Conservation (phyloP, 208 protist genomes). For the Crithidia acanthocephali region DNA sequence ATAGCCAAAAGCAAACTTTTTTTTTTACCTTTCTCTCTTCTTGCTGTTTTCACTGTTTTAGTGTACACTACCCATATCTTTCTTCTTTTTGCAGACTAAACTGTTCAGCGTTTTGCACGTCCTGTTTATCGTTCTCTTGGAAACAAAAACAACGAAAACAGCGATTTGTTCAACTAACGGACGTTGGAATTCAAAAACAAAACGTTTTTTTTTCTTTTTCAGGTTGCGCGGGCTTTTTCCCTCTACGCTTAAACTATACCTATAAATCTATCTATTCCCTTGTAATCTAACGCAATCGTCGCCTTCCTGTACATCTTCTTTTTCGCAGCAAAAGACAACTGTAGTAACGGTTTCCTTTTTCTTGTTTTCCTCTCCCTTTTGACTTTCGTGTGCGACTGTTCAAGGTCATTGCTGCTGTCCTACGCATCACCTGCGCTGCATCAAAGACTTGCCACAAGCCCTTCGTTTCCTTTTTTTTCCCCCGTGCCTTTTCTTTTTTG, state of each 20-base stretch:
- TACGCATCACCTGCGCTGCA: not conserved
- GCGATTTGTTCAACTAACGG: not conserved
- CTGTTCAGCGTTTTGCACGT: not conserved
- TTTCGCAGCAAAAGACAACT: not conserved
- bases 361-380: not conserved
- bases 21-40: not conserved
- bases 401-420: conserved; percentile 1
- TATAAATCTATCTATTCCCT: conserved; percentile 1
- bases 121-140: not conserved
- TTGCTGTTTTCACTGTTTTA: not conserved
- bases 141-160: not conserved
- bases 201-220: not conserved
- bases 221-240: not conserved
- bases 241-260: not conserved
- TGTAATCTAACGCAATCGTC: not conserved
- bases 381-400: not conserved
- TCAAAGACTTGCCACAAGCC: not conserved
- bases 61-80: not conserved
- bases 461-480: not conserved
- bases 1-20: not conserved
- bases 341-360: not conserved
- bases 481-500: not conserved
- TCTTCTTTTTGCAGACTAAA: not conserved
- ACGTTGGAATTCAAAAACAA: not conserved
- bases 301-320: not conserved